phyloP scores from a whole-genome alignment of 805 yeast genomes.

The Metschnikowia aberdeeniae region DNA sequence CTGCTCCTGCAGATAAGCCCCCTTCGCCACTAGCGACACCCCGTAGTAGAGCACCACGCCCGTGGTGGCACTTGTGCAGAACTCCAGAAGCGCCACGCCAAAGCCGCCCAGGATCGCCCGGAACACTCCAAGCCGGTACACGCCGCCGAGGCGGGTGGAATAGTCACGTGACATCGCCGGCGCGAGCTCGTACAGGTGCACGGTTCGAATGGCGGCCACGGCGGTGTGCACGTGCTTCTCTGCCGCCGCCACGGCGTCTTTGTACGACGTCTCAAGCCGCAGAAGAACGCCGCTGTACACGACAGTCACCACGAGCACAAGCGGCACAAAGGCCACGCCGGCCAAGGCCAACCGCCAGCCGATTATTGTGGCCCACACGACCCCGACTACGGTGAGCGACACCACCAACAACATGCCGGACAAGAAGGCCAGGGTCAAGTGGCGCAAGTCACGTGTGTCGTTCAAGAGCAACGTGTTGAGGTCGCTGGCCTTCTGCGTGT shows the following conservation, averaged over 20 bases:
- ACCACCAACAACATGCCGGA: constrained; percentile 50
- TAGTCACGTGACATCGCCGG: constrained; percentile 43
- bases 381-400: constrained; percentile 54
- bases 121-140: constrained; percentile 39
- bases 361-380: constrained; percentile 68
- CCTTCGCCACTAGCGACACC: constrained; percentile 57
- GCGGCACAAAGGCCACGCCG: constrained; percentile 71
- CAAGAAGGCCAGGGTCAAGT: constrained; percentile 59
- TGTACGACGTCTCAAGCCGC: constrained; percentile 56
- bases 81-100: constrained; percentile 56
- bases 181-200: constrained; percentile 54
- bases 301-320: constrained; percentile 49
- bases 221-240: constrained; percentile 54
- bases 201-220: constrained; percentile 57
- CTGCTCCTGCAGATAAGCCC: constrained; percentile 51
- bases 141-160: constrained; percentile 19
- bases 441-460: constrained; percentile 75
- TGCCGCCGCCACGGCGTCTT: constrained; percentile 47
- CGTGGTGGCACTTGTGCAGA: constrained; percentile 58
- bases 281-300: constrained; percentile 51
- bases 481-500: constrained; percentile 43
- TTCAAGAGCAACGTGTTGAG: constrained; percentile 68
- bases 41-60: constrained; percentile 80
- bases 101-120: constrained; percentile 64
- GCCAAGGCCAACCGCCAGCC: constrained; percentile 91